phyloP scores from a whole-genome alignment of 306 rosid species.

The Pterocarpus santalinus region DNA sequence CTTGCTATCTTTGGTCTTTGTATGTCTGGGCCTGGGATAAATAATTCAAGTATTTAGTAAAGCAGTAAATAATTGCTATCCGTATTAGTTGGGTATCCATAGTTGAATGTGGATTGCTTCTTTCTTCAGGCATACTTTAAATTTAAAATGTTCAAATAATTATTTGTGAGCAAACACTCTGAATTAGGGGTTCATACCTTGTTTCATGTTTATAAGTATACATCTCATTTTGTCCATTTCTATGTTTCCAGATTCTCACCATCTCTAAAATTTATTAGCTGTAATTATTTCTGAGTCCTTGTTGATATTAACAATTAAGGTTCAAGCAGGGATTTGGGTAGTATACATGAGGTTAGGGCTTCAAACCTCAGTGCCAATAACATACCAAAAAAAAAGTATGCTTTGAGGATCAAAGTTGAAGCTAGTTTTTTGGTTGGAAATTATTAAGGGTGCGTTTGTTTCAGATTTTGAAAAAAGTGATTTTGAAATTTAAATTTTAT shows the following conservation, averaged over 20 bases:
- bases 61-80: constrained; percentile 25
- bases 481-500: no score
- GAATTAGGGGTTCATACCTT: neutral
- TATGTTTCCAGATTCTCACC: constrained; percentile 27
- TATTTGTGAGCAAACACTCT: constrained; percentile 18
- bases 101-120: constrained; percentile 19
- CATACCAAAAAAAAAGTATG: neutral
- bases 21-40: neutral
- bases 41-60: constrained; percentile 8
- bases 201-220: neutral
- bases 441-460: neutral
- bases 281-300: constrained; percentile 16
- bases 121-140: neutral
- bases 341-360: no score
- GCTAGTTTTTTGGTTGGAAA: constrained; percentile 38
- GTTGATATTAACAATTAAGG: constrained; percentile 28
- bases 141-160: constrained; percentile 12
- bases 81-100: constrained; percentile 9
- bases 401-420: constrained; percentile 36
- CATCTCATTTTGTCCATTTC: constrained; percentile 30
- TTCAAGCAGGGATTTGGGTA: neutral
- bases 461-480: no score
- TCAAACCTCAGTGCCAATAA: no score
- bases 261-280: constrained; percentile 23
- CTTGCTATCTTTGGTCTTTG: constrained; percentile 25